These are phyloP conservation scores for Leishmania turanica DNA, from an alignment of 208 protist species.

Conservation along the genomic window DNA sequence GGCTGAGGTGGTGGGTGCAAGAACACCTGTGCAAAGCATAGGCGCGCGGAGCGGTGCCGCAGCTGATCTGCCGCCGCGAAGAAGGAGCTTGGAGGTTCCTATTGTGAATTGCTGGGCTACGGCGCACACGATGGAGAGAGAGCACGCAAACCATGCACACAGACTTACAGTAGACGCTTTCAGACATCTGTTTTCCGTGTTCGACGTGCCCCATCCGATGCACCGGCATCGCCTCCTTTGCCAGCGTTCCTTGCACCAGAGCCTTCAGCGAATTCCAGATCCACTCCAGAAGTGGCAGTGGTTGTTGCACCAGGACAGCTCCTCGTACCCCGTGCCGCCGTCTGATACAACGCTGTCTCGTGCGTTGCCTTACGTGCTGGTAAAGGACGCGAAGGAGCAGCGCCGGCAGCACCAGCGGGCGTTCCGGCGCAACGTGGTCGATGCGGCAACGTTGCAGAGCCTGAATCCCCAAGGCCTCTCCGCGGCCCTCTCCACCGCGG, in stretches of 20 bases:
- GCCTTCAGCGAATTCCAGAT: not conserved
- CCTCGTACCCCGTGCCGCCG: not conserved
- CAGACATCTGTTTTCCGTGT: not conserved
- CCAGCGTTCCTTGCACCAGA: not conserved
- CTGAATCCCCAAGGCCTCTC: not conserved
- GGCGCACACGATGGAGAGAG: not conserved
- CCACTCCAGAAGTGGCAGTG: not conserved
- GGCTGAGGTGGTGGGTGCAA: not conserved
- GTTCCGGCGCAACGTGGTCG: constrained; percentile 14
- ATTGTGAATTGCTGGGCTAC: not conserved
- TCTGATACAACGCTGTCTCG: not conserved
- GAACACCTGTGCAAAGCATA: not conserved
- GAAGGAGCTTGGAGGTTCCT: not conserved
- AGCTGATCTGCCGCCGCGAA: not conserved
- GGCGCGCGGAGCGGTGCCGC: not conserved
- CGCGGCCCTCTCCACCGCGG: not conserved
- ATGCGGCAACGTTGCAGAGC: constrained; percentile 9
- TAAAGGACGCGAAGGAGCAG: not conserved
- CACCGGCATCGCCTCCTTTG: not conserved
- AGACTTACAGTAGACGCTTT: not conserved
- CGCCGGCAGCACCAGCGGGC: constrained; percentile 5
- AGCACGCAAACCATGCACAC: not conserved
- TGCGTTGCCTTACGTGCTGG: constrained; percentile 15
- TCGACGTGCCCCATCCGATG: not conserved
- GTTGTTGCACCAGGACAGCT: not conserved